Evolutionary conservation across 805 yeast species (phyloP), one percentile per base, ranked within the genome.

Genomic region (Cyberlindnera xylosilytica): DNA sequence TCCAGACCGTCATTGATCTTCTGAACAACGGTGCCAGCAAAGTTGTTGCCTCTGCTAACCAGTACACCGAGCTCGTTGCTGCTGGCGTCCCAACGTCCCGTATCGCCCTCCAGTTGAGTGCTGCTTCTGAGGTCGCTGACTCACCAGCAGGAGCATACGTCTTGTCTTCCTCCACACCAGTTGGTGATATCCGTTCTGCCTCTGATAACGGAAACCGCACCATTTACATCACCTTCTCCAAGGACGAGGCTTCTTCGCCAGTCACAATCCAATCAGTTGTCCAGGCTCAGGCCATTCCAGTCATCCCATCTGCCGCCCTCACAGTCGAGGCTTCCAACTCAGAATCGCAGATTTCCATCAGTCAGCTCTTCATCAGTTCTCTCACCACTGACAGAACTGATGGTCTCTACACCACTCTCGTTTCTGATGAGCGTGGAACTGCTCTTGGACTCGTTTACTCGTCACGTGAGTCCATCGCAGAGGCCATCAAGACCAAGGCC

Each of bases 361-460:
- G 73, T 10, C 67, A 68, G 26, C 56, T 79, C 20, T 64, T 87
- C 42, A 55, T 75, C 17, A 64, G 78, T 11, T 63, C 78, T 1
- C 64, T 87, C 50, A 72, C 71, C 18, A 84, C 96, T 4, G 99
- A 93, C 63, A 81, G 99, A 57, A 68, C 74, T 5, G 99, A 93
- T 62, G 91, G 89, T 0, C 73, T 91, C 33, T 90, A 66, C 66
- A 76, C 97, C 11, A 87, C 99, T 1, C 69, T 93, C 41, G 95
- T 93, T 32, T 78, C 81, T 16, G 88, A 84, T 52, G 52, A 61
- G 27, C 69, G 80, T 42, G 81, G 86, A 45, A 82, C 81, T 44
- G 80, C 90, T 1, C 70, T 93, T 39, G 99, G 99, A 5, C 73
- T 91, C 22, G 97, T 91, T 9, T 93, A 89, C 67, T 91, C 98